Conservation (phyloP, 805 yeast species). For the Candida coleopterorum region DNA sequence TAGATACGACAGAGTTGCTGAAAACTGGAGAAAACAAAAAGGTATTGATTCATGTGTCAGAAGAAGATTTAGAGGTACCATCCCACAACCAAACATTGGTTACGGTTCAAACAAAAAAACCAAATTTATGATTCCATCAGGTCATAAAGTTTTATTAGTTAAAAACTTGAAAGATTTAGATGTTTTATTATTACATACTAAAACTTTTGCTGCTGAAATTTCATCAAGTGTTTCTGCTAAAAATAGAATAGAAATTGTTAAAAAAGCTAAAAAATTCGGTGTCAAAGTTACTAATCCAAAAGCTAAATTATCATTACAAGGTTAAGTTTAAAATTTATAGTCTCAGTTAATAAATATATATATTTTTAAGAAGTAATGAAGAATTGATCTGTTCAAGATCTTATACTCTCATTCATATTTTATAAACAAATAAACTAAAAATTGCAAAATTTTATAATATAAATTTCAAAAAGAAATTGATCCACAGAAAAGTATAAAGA, state of each 20-base stretch:
- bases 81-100: constrained; percentile 99
- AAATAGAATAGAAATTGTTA: constrained; percentile 94
- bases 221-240: constrained; percentile 98
- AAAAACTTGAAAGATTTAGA: constrained; percentile 92
- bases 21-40: constrained; percentile 99
- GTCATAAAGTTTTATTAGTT: constrained; percentile 96
- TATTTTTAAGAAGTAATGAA: no score
- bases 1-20: constrained; percentile 97
- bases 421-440: no score
- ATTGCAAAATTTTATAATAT: no score
- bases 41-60: constrained; percentile 99
- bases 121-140: constrained; percentile 91
- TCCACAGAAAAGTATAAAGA: no score
- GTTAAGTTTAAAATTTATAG: no score
- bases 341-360: no score
- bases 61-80: constrained; percentile 99
- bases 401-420: no score
- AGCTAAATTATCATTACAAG: constrained; percentile 98
- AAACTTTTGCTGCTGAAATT: constrained; percentile 99
- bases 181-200: constrained; percentile 92
- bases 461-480: no score
- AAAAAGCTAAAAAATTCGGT: constrained; percentile 98
- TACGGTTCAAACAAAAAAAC: constrained; percentile 99
- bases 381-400: no score
- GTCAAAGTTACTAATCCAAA: constrained; percentile 98